phyloP scores from a whole-genome alignment of 2,329 filamentous ascomycete species.

The Aspergillus texensis region DNA sequence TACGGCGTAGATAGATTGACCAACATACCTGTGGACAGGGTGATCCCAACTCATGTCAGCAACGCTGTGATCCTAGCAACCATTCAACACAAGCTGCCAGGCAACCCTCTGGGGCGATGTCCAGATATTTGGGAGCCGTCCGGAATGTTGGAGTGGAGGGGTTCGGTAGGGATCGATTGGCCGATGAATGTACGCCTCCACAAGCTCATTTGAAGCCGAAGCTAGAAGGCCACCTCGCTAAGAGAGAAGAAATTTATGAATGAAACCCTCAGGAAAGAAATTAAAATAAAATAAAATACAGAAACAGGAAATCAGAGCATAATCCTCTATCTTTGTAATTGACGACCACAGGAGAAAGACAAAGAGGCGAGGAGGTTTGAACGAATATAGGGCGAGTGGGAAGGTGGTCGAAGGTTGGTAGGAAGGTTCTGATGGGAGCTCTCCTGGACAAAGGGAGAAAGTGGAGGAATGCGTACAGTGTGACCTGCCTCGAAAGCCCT shows the following conservation, averaged over 20 bases:
- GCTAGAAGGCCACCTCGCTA: slow-evolving; percentile 3
- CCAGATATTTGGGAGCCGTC: slow-evolving; percentile 24
- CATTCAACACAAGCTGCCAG: slow-evolving; percentile 42
- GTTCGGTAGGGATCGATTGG: slow-evolving; percentile 24
- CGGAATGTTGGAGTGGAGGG: slow-evolving; percentile 34
- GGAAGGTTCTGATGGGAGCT: slow-evolving; percentile 19
- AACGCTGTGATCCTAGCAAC: slow-evolving; percentile 38
- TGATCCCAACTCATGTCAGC: slow-evolving; percentile 53
- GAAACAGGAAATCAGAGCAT: slow-evolving; percentile 11
- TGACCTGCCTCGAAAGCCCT: slow-evolving; percentile 2
- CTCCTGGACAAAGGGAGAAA: slow-evolving; percentile 24
- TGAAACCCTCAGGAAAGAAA: background rate
- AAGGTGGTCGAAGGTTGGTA: slow-evolving; percentile 16
- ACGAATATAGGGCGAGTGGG: slow-evolving; percentile 11
- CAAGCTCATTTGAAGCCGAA: slow-evolving; percentile 30
- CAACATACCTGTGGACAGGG: slow-evolving; percentile 48
- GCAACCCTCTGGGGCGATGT: slow-evolving; percentile 32
- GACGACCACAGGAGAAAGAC: background rate
- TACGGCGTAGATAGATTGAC: slow-evolving; percentile 9
- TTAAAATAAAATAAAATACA: background rate
- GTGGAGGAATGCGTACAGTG: slow-evolving; percentile 21
- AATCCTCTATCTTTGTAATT: slow-evolving; percentile 7
- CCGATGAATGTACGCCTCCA: slow-evolving; percentile 26
- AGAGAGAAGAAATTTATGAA: background rate
- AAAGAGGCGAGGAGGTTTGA: slow-evolving; percentile 8